These are phyloP conservation scores for Avicennia marina DNA, from an alignment of 257 asterid species.

Conservation along the genomic window DNA sequence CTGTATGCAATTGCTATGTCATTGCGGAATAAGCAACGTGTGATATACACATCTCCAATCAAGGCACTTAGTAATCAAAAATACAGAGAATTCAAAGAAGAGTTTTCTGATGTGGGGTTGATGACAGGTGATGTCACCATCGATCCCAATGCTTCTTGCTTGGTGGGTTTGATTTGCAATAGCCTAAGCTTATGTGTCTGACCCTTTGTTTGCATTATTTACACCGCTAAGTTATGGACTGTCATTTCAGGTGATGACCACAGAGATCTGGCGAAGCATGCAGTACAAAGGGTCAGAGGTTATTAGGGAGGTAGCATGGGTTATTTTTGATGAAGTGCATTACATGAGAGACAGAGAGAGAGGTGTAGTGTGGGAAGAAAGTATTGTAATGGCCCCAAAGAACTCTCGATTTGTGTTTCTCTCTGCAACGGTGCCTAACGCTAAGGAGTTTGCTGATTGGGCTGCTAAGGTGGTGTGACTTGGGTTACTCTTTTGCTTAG, in stretches of 20 bases:
- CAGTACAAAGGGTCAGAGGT: conserved; percentile 96
- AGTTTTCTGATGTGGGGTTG: conserved; percentile 96
- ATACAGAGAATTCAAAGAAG: conserved; percentile 95
- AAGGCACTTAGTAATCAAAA: conserved; percentile 98
- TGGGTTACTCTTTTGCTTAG: neutral
- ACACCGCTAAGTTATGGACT: conserved; percentile 14
- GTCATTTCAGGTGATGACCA: conserved; percentile 85
- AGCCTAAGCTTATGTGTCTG: conserved; percentile 8
- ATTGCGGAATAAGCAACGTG: conserved; percentile 73
- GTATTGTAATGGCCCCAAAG: conserved; percentile 93
- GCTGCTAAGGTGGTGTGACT: conserved; percentile 76
- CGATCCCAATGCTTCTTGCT: conserved; percentile 93
- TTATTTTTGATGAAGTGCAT: conserved; percentile 95
- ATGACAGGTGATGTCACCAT: conserved; percentile 99
- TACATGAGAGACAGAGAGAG: conserved; percentile 98
- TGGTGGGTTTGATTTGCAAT: conserved; percentile 53
- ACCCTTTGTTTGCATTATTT: conserved; percentile 1
- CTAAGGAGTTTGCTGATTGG: conserved; percentile 98
- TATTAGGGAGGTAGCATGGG: conserved; percentile 93
- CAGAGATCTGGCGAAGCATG: conserved; percentile 99
- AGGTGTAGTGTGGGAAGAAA: conserved; percentile 99
- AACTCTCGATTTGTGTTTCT: conserved; percentile 85
- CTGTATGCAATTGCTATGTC: conserved; percentile 93
- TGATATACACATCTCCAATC: conserved; percentile 88
- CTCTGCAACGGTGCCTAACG: conserved; percentile 94